These are phyloP conservation scores for Fusarium miscanthi DNA, from an alignment of 2,329 filamentous ascomycete genomes.

Conservation along the genomic window DNA sequence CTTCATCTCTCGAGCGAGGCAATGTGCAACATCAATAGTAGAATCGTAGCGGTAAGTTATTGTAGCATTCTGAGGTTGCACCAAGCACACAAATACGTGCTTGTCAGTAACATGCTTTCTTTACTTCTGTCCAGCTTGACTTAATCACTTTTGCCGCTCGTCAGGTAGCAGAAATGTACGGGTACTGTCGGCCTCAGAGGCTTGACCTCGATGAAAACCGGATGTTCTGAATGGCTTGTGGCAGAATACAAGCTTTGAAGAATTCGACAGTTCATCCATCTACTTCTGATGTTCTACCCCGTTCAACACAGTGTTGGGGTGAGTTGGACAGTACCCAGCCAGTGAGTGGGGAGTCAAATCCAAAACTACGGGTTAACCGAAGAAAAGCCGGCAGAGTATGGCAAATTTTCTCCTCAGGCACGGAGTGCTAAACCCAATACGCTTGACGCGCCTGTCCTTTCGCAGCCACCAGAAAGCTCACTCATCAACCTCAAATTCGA, in stretches of 20 bases:
- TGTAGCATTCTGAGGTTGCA: neutral
- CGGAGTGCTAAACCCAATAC: slow-evolving; percentile 26
- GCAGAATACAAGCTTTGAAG: neutral
- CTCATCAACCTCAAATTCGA: slow-evolving; percentile 34
- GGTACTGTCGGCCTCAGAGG: neutral
- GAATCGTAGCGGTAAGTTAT: neutral
- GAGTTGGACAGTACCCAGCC: neutral
- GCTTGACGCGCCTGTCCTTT: slow-evolving; percentile 38
- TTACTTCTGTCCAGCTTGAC: neutral
- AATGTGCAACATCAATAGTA: neutral
- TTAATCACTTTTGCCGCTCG: neutral
- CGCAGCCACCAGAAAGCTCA: slow-evolving; percentile 38
- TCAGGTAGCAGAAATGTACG: neutral
- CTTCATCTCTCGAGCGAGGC: neutral
- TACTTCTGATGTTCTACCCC: neutral
- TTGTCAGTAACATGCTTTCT: neutral
- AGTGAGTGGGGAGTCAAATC: neutral
- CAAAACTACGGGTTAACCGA: slow-evolving; percentile 10
- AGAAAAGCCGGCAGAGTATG: slow-evolving; percentile 16
- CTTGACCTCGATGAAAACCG: neutral
- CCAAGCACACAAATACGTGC: neutral
- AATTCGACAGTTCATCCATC: neutral
- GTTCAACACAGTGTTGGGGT: neutral
- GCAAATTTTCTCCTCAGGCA: slow-evolving; percentile 41
- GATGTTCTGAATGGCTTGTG: neutral